Evolutionary conservation across 345 rosid species (phyloP).

Genomic region (Lepidium didymum): DNA sequence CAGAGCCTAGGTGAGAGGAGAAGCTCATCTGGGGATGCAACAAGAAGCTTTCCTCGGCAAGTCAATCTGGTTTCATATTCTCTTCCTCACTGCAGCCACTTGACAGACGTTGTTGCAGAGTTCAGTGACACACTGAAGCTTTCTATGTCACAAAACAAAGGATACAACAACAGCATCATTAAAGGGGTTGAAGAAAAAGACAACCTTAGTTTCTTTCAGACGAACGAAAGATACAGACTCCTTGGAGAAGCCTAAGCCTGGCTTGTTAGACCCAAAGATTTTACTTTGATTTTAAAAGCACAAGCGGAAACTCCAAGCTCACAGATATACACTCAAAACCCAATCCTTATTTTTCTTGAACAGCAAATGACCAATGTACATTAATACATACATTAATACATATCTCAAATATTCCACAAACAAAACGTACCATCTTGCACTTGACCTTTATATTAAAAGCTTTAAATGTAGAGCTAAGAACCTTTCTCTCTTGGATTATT

Average conservation of each 20-base stretch:
- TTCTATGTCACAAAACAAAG: constrained; percentile 51
- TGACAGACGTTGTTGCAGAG: constrained; percentile 62
- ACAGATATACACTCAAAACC: constrained; percentile 5
- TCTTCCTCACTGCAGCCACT: constrained; percentile 47
- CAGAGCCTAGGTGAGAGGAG: constrained; percentile 56
- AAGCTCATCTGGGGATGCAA: constrained; percentile 38
- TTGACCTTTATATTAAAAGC: constrained; percentile 6
- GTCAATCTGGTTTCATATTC: constrained; percentile 53
- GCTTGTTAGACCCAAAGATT: neutral
- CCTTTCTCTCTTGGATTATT: constrained; percentile 14
- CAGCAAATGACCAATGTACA: constrained; percentile 1
- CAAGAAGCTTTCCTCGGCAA: constrained; percentile 60
- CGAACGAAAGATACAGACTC: constrained; percentile 25
- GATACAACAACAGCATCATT: constrained; percentile 36
- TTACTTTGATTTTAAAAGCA: neutral
- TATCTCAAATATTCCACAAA: constrained; percentile 14
- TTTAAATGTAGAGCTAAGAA: neutral
- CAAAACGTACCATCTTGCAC: constrained; percentile 6
- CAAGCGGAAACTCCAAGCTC: constrained; percentile 1
- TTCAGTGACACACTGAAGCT: constrained; percentile 35
- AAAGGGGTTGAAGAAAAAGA: constrained; percentile 14
- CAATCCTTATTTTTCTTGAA: neutral
- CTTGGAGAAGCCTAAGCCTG: constrained; percentile 16
- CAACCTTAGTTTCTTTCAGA: neutral
- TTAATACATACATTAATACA: constrained; percentile 19